Conservation (phyloP, 352 stramenopile genomes). For the Paralagenidium karlingii region DNA sequence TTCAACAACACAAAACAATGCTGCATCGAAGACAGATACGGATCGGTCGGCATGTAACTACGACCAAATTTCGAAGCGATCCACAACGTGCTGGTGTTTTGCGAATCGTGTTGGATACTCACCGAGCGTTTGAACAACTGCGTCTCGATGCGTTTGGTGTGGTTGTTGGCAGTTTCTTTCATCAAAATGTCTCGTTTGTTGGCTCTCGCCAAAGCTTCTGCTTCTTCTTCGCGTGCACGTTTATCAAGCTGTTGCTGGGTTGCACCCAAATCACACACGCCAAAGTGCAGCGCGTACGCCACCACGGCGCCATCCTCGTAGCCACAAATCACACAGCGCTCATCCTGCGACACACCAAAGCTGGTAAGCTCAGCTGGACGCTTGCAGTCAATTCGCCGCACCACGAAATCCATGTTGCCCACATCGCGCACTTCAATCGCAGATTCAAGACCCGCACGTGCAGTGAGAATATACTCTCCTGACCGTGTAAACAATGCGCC, state of each 20-base stretch:
- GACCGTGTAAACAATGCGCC: slow-evolving; percentile 66
- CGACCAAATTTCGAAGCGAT: slow-evolving; percentile 45
- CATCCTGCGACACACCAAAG: slow-evolving; percentile 64
- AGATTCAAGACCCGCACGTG: slow-evolving; percentile 34
- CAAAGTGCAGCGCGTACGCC: slow-evolving; percentile 72
- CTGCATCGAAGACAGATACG: slow-evolving; percentile 48
- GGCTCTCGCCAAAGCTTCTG: slow-evolving; percentile 58
- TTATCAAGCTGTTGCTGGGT: slow-evolving; percentile 54
- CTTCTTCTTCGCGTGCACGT: slow-evolving; percentile 58
- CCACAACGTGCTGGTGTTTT: slow-evolving; percentile 24
- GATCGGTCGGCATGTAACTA: slow-evolving; percentile 30
- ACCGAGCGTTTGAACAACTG: slow-evolving; percentile 33
- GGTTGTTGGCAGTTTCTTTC: slow-evolving; percentile 33
- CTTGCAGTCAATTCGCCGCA: slow-evolving; percentile 73
- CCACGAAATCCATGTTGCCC: slow-evolving; percentile 33
- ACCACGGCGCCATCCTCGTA: slow-evolving; percentile 71
- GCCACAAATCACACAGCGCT: slow-evolving; percentile 68
- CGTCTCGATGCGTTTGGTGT: slow-evolving; percentile 24
- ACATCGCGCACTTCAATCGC: slow-evolving; percentile 69
- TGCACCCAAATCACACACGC: slow-evolving; percentile 62
- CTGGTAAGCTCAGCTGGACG: slow-evolving; percentile 43
- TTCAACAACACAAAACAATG: slow-evolving; percentile 49
- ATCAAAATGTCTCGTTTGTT: slow-evolving; percentile 54
- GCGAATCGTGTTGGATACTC: slow-evolving; percentile 5
- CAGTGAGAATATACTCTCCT: slow-evolving; percentile 67